Evolutionary conservation across 177 flowering plant species (phyloP).

Genomic region (Tripterygium wilfordii): DNA sequence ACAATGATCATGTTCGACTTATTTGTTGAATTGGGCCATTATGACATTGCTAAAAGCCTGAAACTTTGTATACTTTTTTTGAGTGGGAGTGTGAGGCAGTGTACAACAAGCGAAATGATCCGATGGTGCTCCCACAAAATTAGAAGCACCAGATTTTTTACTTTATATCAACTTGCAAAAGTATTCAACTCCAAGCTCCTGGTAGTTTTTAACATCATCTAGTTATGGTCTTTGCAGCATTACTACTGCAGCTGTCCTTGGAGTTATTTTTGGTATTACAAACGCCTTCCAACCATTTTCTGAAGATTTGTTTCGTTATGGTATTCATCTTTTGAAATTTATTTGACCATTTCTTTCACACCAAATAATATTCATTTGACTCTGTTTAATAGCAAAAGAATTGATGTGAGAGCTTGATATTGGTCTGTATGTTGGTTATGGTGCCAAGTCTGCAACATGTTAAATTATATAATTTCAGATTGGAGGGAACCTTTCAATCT

Average conservation of each 20-base stretch:
- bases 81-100: too few relatives aligned
- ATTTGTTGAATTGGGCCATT: too few relatives aligned
- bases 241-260: conserved; percentile 69
- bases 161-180: too few relatives aligned
- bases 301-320: conserved; percentile 72
- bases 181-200: too few relatives aligned
- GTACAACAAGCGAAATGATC: too few relatives aligned
- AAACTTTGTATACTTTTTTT: too few relatives aligned
- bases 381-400: too few relatives aligned
- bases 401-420: too few relatives aligned
- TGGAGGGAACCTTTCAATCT: conserved; percentile 79
- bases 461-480: conserved; percentile 43
- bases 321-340: conserved; percentile 26
- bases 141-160: too few relatives aligned
- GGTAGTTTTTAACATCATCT: not conserved
- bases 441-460: not conserved
- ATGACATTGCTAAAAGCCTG: too few relatives aligned
- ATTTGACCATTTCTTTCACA: not conserved
- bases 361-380: not conserved
- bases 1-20: too few relatives aligned
- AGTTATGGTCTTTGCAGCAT: conserved; percentile 43
- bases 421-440: not conserved
- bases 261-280: conserved; percentile 55
- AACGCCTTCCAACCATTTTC: conserved; percentile 64
- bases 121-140: too few relatives aligned